Conservation (phyloP, 176 grass and related monocot species). For the Guadua angustifolia region DNA sequence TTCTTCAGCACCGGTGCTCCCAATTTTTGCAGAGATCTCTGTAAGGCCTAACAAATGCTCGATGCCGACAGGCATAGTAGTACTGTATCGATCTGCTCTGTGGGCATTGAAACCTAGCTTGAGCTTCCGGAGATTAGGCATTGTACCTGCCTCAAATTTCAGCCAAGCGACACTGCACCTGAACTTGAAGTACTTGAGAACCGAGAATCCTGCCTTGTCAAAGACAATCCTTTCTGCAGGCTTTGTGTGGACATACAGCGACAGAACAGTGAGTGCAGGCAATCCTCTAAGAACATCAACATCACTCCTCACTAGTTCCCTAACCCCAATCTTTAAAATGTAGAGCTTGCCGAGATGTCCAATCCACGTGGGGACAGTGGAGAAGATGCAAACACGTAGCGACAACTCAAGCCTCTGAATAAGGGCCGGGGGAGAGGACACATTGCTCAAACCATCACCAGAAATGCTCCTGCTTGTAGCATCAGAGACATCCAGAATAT, state of each 20-base stretch:
- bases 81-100: accelerated
- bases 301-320: neutral
- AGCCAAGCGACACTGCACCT: neutral
- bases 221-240: neutral
- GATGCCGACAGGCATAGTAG: neutral
- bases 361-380: neutral
- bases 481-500: neutral
- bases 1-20: neutral
- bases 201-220: neutral
- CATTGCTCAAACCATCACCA: neutral
- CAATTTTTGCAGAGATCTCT: neutral
- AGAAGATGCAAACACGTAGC: neutral
- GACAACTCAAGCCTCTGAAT: constrained; percentile 16
- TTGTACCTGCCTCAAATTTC: neutral
- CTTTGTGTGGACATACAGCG: neutral
- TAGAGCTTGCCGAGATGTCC: neutral
- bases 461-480: neutral
- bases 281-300: neutral
- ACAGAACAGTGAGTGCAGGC: neutral
- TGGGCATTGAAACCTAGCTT: neutral
- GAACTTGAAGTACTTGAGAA: constrained; percentile 25
- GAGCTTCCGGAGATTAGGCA: neutral
- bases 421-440: neutral
- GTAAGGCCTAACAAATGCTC: neutral
- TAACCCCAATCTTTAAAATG: neutral